phyloP scores from a whole-genome alignment of 2,329 filamentous ascomycete species.

The Fusarium goolgardi region DNA sequence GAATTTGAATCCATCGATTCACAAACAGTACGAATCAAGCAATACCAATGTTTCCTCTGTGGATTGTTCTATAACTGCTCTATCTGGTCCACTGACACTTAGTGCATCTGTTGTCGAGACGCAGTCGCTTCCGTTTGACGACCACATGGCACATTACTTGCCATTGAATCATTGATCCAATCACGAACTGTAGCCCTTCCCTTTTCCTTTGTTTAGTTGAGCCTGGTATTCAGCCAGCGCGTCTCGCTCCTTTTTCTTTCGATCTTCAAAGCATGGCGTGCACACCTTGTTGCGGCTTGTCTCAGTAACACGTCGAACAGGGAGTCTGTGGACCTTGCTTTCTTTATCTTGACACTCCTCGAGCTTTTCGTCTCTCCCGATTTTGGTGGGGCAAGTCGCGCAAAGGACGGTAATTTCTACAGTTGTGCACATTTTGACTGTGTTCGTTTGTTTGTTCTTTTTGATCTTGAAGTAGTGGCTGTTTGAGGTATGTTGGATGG shows the following conservation, averaged over 20 bases:
- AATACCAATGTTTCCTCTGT: too few species aligned
- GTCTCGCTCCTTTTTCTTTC: not conserved
- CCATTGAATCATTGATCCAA: not conserved
- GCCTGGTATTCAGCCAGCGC: not conserved
- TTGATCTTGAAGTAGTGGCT: too few species aligned
- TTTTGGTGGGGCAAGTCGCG: too few species aligned
- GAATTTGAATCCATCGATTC: not conserved
- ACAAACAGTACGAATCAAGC: too few species aligned
- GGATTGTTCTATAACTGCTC: not conserved
- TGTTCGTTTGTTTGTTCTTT: not conserved
- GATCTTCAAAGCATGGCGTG: too few species aligned
- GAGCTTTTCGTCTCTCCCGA: too few species aligned
- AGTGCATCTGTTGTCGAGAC: not conserved
- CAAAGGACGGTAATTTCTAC: fast-evolving
- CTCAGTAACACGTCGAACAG: too few species aligned
- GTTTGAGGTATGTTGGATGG: not conserved
- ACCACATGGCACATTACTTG: not conserved
- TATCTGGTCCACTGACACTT: not conserved
- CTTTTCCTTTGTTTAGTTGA: not conserved
- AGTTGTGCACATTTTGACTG: not conserved
- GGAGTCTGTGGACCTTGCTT: too few species aligned
- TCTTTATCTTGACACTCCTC: too few species aligned
- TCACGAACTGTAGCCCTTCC: not conserved
- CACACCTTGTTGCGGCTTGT: too few species aligned
- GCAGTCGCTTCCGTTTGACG: not conserved